A percentile compares a stretch with the other conserved stretches of the same genome.
These are phyloP conservation scores for Parietichytrium sp. DNA, from an alignment of 108 stramenopile species.

Conservation along the genomic window DNA sequence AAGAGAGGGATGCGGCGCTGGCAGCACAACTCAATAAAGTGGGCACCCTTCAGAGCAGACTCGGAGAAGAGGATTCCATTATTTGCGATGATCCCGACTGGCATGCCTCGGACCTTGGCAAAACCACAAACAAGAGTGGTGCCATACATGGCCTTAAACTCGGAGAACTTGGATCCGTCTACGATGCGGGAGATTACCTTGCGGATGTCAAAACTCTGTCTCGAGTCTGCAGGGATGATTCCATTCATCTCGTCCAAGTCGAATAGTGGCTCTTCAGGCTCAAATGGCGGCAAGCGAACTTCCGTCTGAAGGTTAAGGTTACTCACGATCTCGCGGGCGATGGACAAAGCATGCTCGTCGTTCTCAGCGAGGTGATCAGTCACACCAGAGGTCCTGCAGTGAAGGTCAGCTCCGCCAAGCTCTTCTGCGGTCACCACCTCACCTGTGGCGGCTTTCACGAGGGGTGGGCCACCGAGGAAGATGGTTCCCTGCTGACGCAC, in stretches of 20 bases:
- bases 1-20: conserved; percentile 91
- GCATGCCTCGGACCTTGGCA: conserved; percentile 84
- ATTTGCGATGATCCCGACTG: conserved; percentile 93
- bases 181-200: conserved; percentile 85
- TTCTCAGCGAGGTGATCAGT: conserved; percentile 87
- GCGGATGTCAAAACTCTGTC: conserved; percentile 91
- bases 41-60: conserved; percentile 82
- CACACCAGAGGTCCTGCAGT: conserved; percentile 83
- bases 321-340: conserved; percentile 76
- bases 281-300: background rate
- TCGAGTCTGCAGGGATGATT: conserved; percentile 82
- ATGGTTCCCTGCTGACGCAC: conserved; percentile 94
- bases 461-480: conserved; percentile 97
- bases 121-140: conserved; percentile 93
- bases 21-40: conserved; percentile 95
- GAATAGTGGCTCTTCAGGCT: conserved; percentile 81
- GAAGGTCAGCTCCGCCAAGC: conserved; percentile 90
- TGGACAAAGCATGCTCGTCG: conserved; percentile 81
- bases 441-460: conserved; percentile 94
- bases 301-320: conserved; percentile 53
- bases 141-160: conserved; percentile 92
- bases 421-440: conserved; percentile 93
- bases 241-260: conserved; percentile 80
- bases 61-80: conserved; percentile 95
- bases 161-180: conserved; percentile 92